Evolutionary conservation across 139 green algal genomes (phyloP), one percentile per base, ranked within the genome.

Genomic region (Coelastrella sp.): DNA sequence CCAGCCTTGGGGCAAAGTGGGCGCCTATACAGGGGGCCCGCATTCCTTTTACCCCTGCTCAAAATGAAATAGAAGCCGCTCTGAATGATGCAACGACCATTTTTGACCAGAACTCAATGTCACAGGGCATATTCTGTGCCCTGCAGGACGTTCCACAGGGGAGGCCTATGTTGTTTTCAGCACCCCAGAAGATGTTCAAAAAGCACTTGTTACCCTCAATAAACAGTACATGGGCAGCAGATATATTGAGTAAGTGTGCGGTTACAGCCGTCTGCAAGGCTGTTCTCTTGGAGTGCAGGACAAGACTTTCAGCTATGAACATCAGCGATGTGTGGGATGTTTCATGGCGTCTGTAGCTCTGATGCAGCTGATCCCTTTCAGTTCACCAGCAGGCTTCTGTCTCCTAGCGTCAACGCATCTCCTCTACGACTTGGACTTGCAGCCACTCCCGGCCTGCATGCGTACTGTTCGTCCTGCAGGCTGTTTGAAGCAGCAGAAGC

Each of bases 201-300:
- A 90, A 0, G 96, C 96, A 0, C 90, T 98, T 2, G 60, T 94
- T 23, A 89, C 91, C 64, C 93, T 95, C 59, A 95, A 99, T 85
- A 93, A 95, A 5, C 88, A 96, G 68, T 89, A 96, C 81, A 94
- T 99, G 83, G 96, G 95, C 14, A 92, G 92, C 71, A 92, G 97
- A 75, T 99, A 99, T 91, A 96, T 99, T 60, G 97, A 99, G 95
- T 97, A 76, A 91, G 95, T 81, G 17, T 4, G 14, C 13, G 60
- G 22, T 59, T 22, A 76, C 5, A 22, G n/a, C 17, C 7, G 68
- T 76, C 14, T 76, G 17, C 17, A 22, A 76, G 14, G 8, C 17
- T 76, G 68, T 17, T 10, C 2, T 76, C 61, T 19, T 3, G 61
- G 61, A 19, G 61, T 13, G 8, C 61, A 71, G 61, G 61, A 71